Conservation (phyloP, 2,329 filamentous ascomycete species). For the Ceratocystis variospora region DNA sequence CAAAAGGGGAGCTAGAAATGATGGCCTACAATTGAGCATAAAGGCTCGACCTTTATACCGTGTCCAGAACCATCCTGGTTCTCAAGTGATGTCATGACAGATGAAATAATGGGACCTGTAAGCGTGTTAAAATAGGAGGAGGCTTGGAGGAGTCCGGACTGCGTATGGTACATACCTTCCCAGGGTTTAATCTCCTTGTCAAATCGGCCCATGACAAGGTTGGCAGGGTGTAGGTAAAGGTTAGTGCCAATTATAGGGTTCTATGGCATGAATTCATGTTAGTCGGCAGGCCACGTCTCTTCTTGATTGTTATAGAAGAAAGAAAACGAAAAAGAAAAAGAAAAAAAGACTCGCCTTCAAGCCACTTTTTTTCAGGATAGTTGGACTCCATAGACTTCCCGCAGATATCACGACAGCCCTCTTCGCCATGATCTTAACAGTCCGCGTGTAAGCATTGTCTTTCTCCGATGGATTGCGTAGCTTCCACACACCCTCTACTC, state of each 20-base stretch:
- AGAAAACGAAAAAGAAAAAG: not conserved
- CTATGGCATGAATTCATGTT: slow-evolving; percentile 26
- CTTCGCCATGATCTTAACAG: slow-evolving; percentile 62
- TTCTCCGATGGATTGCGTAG: not conserved
- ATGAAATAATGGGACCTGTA: slow-evolving; percentile 62
- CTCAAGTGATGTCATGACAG: slow-evolving; percentile 62
- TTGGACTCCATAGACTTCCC: slow-evolving; percentile 63
- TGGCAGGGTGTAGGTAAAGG: slow-evolving; percentile 67
- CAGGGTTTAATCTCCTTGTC: slow-evolving; percentile 56
- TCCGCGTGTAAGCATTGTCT: slow-evolving; percentile 29
- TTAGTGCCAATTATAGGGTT: slow-evolving; percentile 74
- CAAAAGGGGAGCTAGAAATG: slow-evolving; percentile 19
- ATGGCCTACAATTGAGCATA: slow-evolving; percentile 49
- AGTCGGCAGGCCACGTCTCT: not conserved
- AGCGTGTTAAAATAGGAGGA: not conserved
- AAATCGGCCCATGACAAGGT: slow-evolving; percentile 46
- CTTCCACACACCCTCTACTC: slow-evolving; percentile 46
- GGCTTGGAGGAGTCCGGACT: not conserved
- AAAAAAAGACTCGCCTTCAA: slow-evolving; percentile 40
- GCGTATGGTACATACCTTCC: slow-evolving; percentile 35
- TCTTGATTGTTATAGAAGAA: not conserved
- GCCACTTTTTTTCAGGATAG: slow-evolving; percentile 64
- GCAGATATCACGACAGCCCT: slow-evolving; percentile 59
- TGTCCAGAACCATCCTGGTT: slow-evolving; percentile 70
- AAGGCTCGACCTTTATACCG: slow-evolving; percentile 67